These are phyloP conservation scores for Trichosporon coremiiforme DNA, from an alignment of 1,284 basidiomycete species.

Conservation along the genomic window DNA sequence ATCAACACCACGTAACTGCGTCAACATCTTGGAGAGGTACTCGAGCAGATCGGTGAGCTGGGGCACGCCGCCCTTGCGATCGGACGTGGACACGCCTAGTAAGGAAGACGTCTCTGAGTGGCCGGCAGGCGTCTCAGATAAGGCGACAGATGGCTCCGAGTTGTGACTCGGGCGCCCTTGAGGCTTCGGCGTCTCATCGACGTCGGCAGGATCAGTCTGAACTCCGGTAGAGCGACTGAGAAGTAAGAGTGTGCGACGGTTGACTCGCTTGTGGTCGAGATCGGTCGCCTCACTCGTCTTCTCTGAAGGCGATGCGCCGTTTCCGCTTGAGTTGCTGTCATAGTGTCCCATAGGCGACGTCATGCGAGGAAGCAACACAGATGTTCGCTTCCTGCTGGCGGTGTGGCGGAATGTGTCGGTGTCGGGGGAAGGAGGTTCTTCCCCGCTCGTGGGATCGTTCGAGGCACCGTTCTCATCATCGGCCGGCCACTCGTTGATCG, in stretches of 20 bases:
- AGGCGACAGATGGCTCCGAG: conserved; percentile 36
- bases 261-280: conserved; percentile 35
- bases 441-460: conserved; percentile 18
- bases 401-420: conserved; percentile 27
- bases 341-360: conserved; percentile 25
- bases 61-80: not conserved
- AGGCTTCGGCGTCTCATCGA: not conserved
- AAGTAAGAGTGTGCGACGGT: conserved; percentile 61
- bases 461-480: conserved; percentile 9
- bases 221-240: conserved; percentile 68
- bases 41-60: conserved; percentile 26
- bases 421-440: conserved; percentile 4
- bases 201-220: conserved; percentile 66
- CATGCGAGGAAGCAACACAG: conserved; percentile 35
- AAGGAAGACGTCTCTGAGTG: conserved; percentile 12
- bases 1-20: conserved; percentile 76
- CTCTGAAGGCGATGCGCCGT: conserved; percentile 6
- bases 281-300: not conserved
- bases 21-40: conserved; percentile 68
- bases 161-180: conserved; percentile 29
- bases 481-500: conserved; percentile 43
- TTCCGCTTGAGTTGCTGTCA: conserved; percentile 18
- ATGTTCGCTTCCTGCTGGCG: conserved; percentile 45
- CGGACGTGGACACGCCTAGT: not conserved
- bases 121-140: not conserved